Evolutionary conservation across 2,329 filamentous ascomycete genomes (phyloP).

Genomic region (Zymoseptoria tritici): DNA sequence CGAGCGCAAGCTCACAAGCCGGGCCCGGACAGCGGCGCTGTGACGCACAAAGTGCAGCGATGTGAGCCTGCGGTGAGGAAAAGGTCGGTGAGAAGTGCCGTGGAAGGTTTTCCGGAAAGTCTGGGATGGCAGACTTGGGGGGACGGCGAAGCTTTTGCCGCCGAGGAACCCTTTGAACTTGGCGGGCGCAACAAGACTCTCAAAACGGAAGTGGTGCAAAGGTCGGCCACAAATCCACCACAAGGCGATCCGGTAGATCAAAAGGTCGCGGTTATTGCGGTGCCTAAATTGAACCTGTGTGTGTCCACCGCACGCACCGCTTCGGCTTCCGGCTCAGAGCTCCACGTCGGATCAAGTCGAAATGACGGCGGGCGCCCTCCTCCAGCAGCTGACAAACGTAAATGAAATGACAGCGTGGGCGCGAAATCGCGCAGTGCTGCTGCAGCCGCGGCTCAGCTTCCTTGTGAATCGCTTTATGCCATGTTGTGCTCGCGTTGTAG

Average conservation of each 20-base stretch:
- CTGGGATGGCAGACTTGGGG: background rate
- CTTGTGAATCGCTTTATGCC: background rate
- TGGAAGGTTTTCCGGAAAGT: background rate
- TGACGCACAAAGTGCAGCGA: background rate
- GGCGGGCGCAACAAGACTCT: background rate
- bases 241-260: background rate
- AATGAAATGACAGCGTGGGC: background rate
- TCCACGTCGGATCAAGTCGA: background rate
- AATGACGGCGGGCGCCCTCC: background rate
- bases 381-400: background rate
- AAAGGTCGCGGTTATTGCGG: background rate
- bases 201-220: background rate
- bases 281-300: background rate
- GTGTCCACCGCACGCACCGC: background rate
- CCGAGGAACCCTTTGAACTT: background rate
- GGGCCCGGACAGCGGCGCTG: background rate
- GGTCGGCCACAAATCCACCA: background rate
- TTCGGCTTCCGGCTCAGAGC: background rate
- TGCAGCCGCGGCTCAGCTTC: background rate
- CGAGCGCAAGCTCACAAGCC: background rate
- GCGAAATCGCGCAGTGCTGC: background rate
- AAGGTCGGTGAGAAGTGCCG: background rate
- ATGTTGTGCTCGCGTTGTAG: background rate
- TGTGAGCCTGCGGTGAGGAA: background rate
- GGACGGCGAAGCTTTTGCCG: background rate